Conservation (phyloP, 2,329 filamentous ascomycete species). For the Aschersonia sp. region DNA sequence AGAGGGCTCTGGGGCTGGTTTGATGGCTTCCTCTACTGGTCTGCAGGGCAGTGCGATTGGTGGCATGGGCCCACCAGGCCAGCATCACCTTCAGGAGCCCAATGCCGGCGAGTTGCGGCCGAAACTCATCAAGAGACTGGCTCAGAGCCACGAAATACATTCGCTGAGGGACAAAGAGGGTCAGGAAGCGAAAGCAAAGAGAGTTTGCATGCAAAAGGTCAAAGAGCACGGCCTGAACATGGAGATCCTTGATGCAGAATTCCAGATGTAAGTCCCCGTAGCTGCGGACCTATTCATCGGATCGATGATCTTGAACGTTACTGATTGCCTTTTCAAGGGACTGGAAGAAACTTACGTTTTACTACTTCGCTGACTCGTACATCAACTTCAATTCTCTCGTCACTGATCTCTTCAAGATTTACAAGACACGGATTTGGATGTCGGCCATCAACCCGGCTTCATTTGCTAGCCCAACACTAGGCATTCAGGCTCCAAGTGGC, state of each 20-base stretch:
- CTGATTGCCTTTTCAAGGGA: slow-evolving; percentile 45
- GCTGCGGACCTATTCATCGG: background rate
- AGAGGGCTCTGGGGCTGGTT: slow-evolving; percentile 44
- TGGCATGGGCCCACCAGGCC: slow-evolving; percentile 61
- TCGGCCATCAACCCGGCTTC: slow-evolving; percentile 96
- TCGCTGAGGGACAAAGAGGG: slow-evolving; percentile 89
- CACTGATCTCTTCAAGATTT: slow-evolving; percentile 96
- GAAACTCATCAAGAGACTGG: slow-evolving; percentile 91
- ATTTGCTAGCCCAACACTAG: slow-evolving; percentile 66
- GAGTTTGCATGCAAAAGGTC: slow-evolving; percentile 92
- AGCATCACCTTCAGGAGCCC: slow-evolving; percentile 59
- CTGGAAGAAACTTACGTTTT: slow-evolving; percentile 97
- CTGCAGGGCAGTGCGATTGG: slow-evolving; percentile 58
- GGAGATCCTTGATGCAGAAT: slow-evolving; percentile 97
- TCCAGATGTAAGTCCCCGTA: slow-evolving; percentile 66
- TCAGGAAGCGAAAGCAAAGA: slow-evolving; percentile 93
- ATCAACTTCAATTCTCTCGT: slow-evolving; percentile 99
- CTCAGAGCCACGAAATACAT: slow-evolving; percentile 80
- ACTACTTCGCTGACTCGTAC: slow-evolving; percentile 95
- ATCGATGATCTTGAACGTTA: slow-evolving; percentile 3
- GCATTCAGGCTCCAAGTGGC: slow-evolving; percentile 53
- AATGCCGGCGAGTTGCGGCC: slow-evolving; percentile 70
- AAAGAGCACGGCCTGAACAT: slow-evolving; percentile 89
- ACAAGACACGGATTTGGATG: slow-evolving; percentile 99
- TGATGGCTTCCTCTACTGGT: slow-evolving; percentile 48